Evolutionary conservation across 495 filamentous ascomycete species (phyloP), one percentile per base, ranked within the genome.

Genomic region (Barbatosphaeria neglecta): DNA sequence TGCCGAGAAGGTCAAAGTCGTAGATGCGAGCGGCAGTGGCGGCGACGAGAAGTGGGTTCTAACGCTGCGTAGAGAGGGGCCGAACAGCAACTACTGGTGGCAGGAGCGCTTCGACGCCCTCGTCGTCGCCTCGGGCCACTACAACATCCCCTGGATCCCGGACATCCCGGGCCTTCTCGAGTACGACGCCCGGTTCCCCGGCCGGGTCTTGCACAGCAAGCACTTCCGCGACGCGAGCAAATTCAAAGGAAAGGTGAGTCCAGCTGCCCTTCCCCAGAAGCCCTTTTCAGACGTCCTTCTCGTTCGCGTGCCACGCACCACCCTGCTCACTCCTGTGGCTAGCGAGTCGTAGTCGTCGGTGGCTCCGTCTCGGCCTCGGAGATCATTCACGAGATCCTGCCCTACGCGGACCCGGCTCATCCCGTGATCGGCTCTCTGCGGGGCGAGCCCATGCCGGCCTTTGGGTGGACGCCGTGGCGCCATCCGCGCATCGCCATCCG

Each of bases 401-500:
- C 54, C 0, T 49, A 48, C 23, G 61, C 57, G 0, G 27, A 58
- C 4, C 24, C 24, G 4, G 28, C 28, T 20, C 50, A 51, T 16
- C 61, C 59, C 6, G 55, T 64, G 2, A 52, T 54, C 22, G 56
- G 56, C 2, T 59, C 59, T 4, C 31, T 64, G 17, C 37, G 60
- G 15, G 54, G 57, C 1, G 57, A 58, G 9, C 61, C 62, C 6
- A 58, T 62, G 19, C 60, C 57, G 17, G 52, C 56, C 2, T 65
- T 59, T 25, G 60, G 62, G 11, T 64, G 64, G 62, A 57, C 48
- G 63, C 72, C 39, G 3, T 80, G 76, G 58, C 52, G 64, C 37
- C 68, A 77, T 41, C 76, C 76, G 0, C 54, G 68, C 17, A 72
- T 73, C 43, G 40, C 60, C 3, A 58, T 71, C 3, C 73, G 72